These are phyloP conservation scores for Adenanthera pavonina DNA, from an alignment of 306 rosid genomes.

Conservation along the genomic window DNA sequence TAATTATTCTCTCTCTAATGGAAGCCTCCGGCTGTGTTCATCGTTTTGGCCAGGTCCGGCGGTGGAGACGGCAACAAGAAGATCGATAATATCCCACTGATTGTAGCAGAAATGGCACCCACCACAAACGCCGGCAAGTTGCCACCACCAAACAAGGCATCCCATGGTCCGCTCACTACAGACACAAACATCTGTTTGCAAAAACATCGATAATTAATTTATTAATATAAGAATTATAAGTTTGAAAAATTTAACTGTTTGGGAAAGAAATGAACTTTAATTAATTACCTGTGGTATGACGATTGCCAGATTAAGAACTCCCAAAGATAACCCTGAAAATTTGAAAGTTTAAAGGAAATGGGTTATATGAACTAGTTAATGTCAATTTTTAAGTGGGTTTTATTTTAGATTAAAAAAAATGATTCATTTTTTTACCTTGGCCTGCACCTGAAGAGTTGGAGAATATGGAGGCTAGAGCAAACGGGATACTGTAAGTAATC, in stretches of 20 bases:
- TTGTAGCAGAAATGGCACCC: slow-evolving; percentile 66
- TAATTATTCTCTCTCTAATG: slow-evolving; percentile 36
- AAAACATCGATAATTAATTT: neutral
- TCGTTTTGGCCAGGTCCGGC: slow-evolving; percentile 52
- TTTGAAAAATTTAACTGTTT: neutral
- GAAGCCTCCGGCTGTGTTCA: slow-evolving; percentile 39
- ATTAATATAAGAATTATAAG: neutral
- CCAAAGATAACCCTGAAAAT: slow-evolving; percentile 76
- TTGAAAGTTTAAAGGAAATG: neutral
- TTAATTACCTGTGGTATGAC: slow-evolving; percentile 71
- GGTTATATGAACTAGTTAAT: neutral
- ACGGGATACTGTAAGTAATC: slow-evolving; percentile 87
- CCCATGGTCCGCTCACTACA: slow-evolving; percentile 75
- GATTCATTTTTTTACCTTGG: slow-evolving; percentile 59
- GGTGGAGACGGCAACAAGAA: slow-evolving; percentile 74
- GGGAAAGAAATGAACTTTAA: neutral
- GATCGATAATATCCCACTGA: slow-evolving; percentile 66
- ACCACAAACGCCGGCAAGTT: slow-evolving; percentile 87
- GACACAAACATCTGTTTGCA: slow-evolving; percentile 69
- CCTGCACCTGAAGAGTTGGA: slow-evolving; percentile 76
- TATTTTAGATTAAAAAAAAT: neutral
- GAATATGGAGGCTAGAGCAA: slow-evolving; percentile 91
- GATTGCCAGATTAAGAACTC: slow-evolving; percentile 79
- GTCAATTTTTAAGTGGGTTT: neutral
- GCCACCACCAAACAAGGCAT: slow-evolving; percentile 78